phyloP scores from a whole-genome alignment of 1,284 basidiomycete genomes.

The Wallemia hederae region DNA sequence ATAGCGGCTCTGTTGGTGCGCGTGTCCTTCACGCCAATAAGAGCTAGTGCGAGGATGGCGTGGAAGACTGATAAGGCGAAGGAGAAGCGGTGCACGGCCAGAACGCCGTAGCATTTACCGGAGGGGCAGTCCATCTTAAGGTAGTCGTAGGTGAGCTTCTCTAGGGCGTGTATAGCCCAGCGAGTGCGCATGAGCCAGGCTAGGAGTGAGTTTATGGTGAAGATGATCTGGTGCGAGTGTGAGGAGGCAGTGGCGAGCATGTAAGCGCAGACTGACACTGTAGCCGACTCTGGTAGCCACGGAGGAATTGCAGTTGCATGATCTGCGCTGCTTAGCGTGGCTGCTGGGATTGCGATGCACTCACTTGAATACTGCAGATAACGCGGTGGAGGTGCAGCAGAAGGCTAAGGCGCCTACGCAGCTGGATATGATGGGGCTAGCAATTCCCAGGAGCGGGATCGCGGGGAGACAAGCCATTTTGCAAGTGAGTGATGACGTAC shows the following conservation, averaged over 20 bases:
- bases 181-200: conserved; percentile 90
- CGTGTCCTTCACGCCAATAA: conserved; percentile 70
- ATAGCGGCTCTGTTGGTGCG: conserved; percentile 69
- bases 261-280: conserved; percentile 27
- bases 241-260: not conserved
- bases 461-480: not conserved
- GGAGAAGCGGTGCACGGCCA: conserved; percentile 92
- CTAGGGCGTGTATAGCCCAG: conserved; percentile 55
- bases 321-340: conserved; percentile 27
- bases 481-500: too few species aligned
- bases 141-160: conserved; percentile 82
- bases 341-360: not conserved
- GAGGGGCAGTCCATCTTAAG: conserved; percentile 89
- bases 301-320: conserved; percentile 94
- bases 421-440: not conserved
- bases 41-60: conserved; percentile 39
- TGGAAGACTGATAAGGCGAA: conserved; percentile 83
- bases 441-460: not conserved
- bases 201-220: conserved; percentile 77
- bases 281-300: conserved; percentile 94
- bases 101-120: conserved; percentile 81
- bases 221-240: conserved; percentile 38
- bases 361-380: not conserved
- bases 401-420: not conserved
- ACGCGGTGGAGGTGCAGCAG: not conserved